Evolutionary conservation across 2,329 filamentous ascomycete genomes (phyloP), one percentile per base, ranked within the genome.

Genomic region (Cladosporium sp.): DNA sequence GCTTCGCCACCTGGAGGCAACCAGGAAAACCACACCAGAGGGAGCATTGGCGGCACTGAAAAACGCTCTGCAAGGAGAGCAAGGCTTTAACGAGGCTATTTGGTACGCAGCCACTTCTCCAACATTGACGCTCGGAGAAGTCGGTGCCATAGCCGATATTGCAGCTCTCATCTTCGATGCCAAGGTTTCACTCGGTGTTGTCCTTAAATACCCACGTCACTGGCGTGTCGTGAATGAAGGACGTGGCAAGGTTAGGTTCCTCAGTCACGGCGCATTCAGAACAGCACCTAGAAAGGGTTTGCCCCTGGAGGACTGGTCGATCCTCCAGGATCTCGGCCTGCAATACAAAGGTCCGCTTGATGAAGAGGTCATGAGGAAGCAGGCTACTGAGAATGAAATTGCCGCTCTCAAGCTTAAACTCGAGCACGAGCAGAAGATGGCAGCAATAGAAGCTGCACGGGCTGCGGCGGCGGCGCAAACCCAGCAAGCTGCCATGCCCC

Each of bases 11-110:
- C 70, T 74, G 1, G 75, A 78, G 53, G 67, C 80, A 20, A 77
- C 74, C 2, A 72, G 81, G 43, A 76, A 72, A 55, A 74, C 55
- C 1, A 80, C 74, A 3, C 69, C 83, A n/a, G 73, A 78, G 22
- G 80, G 79, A 27, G 82, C 82, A 5, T 64, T 82, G 19, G 70
- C 70, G 25, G 80, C 78, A 1, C 65, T 85, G 32, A 82, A 77
- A 59, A 63, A 64, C 29, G 77, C 80, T 46, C 57, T 85, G 15
- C 68, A 68, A 3, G 60, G 67, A 6, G 75, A 82, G 42, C 54
- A 69, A 30, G 62, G 66, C 2, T 69, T 85, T 49, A 76, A 76
- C 56, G 63, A 75, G 33, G 73, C 75, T 11, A 62, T 85, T 3
- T 82, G 80, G 72, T 70, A 76, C 49, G 80, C 80, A 2, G 72